Evolutionary conservation across 2,329 filamentous ascomycete genomes (phyloP), one percentile per base, ranked within the genome.

Genomic region (Ceratocystis lukuohia): DNA sequence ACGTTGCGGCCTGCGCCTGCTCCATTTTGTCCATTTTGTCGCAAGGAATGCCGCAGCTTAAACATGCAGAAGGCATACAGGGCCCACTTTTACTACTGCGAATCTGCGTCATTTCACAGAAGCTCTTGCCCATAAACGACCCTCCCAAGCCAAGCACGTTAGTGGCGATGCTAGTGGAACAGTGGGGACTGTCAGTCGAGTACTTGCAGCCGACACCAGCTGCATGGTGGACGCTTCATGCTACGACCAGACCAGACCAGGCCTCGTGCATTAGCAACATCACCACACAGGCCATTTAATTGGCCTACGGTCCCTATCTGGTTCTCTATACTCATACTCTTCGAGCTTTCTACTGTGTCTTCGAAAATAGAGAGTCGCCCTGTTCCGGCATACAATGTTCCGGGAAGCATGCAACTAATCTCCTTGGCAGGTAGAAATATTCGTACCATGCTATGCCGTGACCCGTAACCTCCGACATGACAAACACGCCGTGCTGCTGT

Each of bases 361-460:
- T 68, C 50, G 20, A 65, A 68, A n/a, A 65, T 30, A 20, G 22
- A 22, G n/a, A 64, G 66, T 15, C 64, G 22, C 8, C 48, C 66
- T 0, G 76, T 75, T 15, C 74, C 69, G 59, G 74, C 72, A 65
- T 76, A 78, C 0, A 68, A 61, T 0, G 59, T 46, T 2, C 73
- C 68, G 3, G 71, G 37, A 0, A 79, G 68, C 77, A 81, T 80
- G 28, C 71, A 68, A 1, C 74, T 76, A 7, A 80, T 56, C 0
- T 74, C 77, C 68, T 77, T 76, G 5, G 74, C 75, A 4, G 74
- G 71, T 0, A 78, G 71, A 22, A 77, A 77, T 20, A 80, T 75
- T 28, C 78, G 70, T 0, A 78, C 75, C 79, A 82, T 82, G 78
- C 75, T 79, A 82, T 83, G 0, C 80, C 80, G 66, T 81, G 79